Evolutionary conservation across 2,329 filamentous ascomycete genomes (phyloP).

Genomic region (Fusarium siculi): DNA sequence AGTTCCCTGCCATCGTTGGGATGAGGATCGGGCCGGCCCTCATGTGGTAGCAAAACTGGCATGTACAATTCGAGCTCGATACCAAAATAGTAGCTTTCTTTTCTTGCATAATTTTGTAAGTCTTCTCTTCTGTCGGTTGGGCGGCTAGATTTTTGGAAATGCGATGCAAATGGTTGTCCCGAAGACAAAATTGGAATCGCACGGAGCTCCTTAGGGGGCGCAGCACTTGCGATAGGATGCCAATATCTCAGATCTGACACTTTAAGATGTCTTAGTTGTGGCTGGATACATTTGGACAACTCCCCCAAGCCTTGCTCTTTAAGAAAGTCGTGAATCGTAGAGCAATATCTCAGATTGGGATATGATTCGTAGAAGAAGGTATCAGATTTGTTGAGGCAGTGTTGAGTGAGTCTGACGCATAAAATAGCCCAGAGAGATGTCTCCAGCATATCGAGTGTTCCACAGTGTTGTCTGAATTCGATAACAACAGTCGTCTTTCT

Average conservation of each 20-base stretch:
- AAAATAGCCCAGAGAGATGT: slow-evolving; percentile 24
- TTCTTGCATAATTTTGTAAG: not conserved
- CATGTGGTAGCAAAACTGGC: not conserved
- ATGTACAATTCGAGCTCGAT: slow-evolving; percentile 35
- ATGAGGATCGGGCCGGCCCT: not conserved
- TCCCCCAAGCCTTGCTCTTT: not conserved
- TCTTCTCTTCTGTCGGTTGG: not conserved
- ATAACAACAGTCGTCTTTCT: not conserved
- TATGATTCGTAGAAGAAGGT: not conserved
- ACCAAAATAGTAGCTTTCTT: slow-evolving; percentile 29
- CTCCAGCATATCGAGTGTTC: slow-evolving; percentile 20
- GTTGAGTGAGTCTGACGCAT: slow-evolving; percentile 7
- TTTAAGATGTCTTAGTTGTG: not conserved
- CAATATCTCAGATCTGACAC: slow-evolving; percentile 18
- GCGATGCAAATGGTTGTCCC: not conserved
- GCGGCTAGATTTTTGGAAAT: not conserved
- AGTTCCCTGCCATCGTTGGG: slow-evolving; percentile 14
- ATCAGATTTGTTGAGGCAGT: not conserved
- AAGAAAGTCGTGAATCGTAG: slow-evolving; percentile 6
- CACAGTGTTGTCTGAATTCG: slow-evolving; percentile 33
- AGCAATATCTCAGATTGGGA: not conserved
- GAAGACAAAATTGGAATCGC: not conserved
- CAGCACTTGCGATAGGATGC: not conserved
- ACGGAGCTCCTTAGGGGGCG: not conserved
- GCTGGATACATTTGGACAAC: not conserved